phyloP scores from a whole-genome alignment of 106 monocot genomes.

The Hemerocallis citrina region DNA sequence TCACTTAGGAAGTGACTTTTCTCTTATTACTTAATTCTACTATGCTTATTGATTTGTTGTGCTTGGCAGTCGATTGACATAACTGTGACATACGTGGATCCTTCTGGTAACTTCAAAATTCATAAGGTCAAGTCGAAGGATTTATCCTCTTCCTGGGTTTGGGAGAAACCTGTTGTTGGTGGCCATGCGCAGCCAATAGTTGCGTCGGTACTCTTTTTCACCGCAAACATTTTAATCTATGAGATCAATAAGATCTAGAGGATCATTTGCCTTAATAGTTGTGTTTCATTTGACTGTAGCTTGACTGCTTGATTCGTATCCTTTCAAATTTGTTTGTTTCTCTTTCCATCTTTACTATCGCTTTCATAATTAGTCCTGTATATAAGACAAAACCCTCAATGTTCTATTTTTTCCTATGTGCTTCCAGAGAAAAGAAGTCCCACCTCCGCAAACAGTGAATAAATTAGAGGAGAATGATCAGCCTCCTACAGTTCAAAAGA shows the following conservation, averaged over 20 bases:
- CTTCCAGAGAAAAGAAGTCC: slow-evolving; percentile 6
- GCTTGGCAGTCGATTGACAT: slow-evolving; percentile 17
- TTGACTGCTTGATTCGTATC: neutral
- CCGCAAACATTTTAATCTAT: neutral
- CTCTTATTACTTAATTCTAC: neutral
- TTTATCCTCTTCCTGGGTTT: slow-evolving; percentile 28
- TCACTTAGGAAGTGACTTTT: neutral
- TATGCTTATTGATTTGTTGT: neutral
- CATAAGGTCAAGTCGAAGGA: slow-evolving; percentile 22
- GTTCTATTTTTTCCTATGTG: neutral
- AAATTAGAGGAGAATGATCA: slow-evolving; percentile 20
- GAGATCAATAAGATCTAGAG: neutral
- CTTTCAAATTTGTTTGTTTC: neutral
- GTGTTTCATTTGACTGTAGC: neutral
- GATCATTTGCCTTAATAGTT: neutral
- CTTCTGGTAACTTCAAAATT: slow-evolving; percentile 15
- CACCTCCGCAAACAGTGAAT: slow-evolving; percentile 1
- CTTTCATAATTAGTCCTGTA: neutral
- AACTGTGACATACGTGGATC: slow-evolving; percentile 20
- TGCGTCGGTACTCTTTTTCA: slow-evolving; percentile 15
- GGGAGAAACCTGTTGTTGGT: slow-evolving; percentile 15
- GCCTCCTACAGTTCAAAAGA: slow-evolving; percentile 8
- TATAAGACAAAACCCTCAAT: neutral
- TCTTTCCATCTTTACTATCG: neutral
- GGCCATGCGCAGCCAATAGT: slow-evolving; percentile 3